phyloP scores from a whole-genome alignment of 306 rosid genomes.

The Lathyrus tuberosus region DNA sequence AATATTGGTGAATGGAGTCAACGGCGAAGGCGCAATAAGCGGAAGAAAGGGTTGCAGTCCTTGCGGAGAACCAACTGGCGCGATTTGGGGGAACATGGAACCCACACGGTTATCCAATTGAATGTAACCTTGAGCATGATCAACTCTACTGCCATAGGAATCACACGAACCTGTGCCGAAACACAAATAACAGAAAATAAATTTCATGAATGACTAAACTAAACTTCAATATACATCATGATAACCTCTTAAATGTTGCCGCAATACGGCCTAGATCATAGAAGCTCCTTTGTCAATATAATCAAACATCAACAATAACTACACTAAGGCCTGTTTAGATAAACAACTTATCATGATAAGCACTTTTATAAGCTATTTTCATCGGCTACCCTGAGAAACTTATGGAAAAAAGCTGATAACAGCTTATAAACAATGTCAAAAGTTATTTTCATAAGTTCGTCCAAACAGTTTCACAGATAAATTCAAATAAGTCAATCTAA shows the following conservation, averaged over 20 bases:
- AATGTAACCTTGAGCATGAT: constrained; percentile 41
- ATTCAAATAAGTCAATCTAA: neutral
- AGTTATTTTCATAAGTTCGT: neutral
- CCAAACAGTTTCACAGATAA: neutral
- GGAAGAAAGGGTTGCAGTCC: constrained; percentile 87
- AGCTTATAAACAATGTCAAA: neutral
- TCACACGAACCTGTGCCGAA: constrained; percentile 58
- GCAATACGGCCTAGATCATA: neutral
- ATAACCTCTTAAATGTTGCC: constrained; percentile 14
- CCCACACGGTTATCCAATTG: constrained; percentile 45
- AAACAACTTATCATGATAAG: neutral
- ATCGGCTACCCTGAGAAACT: neutral
- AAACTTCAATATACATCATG: constrained; percentile 17
- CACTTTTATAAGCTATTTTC: neutral
- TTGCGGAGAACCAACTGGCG: constrained; percentile 73
- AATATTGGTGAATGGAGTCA: constrained; percentile 79
- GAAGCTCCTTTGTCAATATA: constrained; percentile 20
- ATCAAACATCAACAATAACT: neutral
- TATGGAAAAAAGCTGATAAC: neutral
- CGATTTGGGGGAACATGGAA: constrained; percentile 57
- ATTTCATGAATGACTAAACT: constrained; percentile 1
- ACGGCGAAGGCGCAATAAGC: constrained; percentile 90
- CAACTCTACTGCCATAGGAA: constrained; percentile 44
- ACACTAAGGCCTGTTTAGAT: neutral
- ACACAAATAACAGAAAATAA: constrained; percentile 16